Evolutionary conservation across 805 yeast species (phyloP).

Genomic region (Ogataea neopini): DNA sequence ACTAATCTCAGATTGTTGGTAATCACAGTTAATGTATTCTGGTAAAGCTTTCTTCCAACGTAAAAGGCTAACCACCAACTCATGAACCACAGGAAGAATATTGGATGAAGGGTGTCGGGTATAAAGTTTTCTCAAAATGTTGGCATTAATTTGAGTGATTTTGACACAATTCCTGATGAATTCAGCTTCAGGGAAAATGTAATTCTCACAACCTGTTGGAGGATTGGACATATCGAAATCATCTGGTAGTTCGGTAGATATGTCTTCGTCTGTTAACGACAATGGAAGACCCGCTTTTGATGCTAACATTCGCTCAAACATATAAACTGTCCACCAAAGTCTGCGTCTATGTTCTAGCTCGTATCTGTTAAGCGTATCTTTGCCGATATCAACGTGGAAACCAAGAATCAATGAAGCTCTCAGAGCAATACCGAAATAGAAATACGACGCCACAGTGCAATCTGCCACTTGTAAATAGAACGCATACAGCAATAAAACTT

Average conservation of each 20-base stretch:
- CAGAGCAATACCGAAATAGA: conserved; percentile 75
- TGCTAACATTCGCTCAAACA: conserved; percentile 66
- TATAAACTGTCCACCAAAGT: conserved; percentile 43
- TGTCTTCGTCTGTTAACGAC: conserved; percentile 78
- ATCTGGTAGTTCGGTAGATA: conserved; percentile 73
- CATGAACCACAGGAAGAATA: conserved; percentile 71
- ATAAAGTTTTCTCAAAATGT: conserved; percentile 65
- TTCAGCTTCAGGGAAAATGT: conserved; percentile 78
- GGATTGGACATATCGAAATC: conserved; percentile 69
- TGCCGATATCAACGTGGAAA: conserved; percentile 80
- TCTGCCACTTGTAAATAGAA: conserved; percentile 83
- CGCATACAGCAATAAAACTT: conserved; percentile 71
- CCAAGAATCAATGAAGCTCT: conserved; percentile 73
- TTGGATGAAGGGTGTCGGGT: conserved; percentile 77
- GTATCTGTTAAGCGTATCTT: conserved; percentile 52
- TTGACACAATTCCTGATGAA: conserved; percentile 74
- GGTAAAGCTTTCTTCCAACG: conserved; percentile 71
- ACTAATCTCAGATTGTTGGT: conserved; percentile 49
- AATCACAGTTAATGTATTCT: conserved; percentile 63
- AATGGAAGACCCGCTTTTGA: conserved; percentile 81
- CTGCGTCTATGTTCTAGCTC: conserved; percentile 52
- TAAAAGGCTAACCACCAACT: conserved; percentile 63
- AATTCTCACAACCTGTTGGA: conserved; percentile 59
- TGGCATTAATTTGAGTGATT: conserved; percentile 77
- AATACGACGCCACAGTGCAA: conserved; percentile 78